These are phyloP conservation scores for Erysimum cheiri DNA, from an alignment of 441 rosid species.

Conservation along the genomic window DNA sequence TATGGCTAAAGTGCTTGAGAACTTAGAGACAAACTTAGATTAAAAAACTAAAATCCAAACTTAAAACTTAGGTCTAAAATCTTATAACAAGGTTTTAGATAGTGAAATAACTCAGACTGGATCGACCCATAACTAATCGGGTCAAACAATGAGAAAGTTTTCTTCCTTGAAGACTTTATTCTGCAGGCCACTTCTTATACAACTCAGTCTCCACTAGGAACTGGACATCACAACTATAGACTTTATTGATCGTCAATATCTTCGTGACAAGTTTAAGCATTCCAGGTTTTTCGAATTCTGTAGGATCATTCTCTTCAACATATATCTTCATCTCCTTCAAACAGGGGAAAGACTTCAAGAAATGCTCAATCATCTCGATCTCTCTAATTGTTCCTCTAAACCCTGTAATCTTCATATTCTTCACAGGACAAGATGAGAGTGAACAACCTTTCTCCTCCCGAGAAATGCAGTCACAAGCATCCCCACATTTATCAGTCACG, in stretches of 20 bases:
- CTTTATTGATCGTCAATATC: not conserved
- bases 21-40: too few species aligned
- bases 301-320: not conserved
- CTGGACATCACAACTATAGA: not conserved
- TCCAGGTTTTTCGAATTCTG: not conserved
- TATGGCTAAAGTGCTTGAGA: too few species aligned
- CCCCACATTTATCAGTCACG: not conserved
- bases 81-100: too few species aligned
- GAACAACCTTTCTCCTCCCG: not conserved
- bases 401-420: not conserved
- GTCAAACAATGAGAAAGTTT: not conserved
- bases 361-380: not conserved
- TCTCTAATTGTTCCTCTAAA: not conserved
- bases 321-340: not conserved
- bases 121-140: too few species aligned
- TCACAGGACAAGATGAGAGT: not conserved
- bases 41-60: too few species aligned
- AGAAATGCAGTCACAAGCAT: not conserved
- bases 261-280: not conserved
- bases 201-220: not conserved
- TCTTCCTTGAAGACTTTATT: not conserved
- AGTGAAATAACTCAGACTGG: too few species aligned
- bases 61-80: too few species aligned
- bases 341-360: not conserved
- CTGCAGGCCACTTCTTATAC: not conserved